Evolutionary conservation across 2,329 filamentous ascomycete genomes (phyloP).

Genomic region (Talaromyces sp.): DNA sequence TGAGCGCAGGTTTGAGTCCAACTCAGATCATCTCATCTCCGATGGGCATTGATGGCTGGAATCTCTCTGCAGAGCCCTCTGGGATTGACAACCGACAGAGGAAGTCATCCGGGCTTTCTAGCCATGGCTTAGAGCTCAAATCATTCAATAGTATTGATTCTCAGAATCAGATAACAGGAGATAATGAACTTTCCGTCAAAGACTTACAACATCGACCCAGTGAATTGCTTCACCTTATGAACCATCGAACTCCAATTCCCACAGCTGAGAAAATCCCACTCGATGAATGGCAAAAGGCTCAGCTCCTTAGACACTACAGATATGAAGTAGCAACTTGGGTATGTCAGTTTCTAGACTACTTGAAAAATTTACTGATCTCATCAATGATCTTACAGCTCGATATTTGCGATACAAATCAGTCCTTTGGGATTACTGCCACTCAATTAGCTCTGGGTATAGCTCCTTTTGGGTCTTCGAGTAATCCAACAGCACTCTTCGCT

Average conservation of each 20-base stretch:
- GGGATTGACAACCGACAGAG: neutral
- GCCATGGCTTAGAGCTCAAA: neutral
- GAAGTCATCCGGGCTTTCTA: neutral
- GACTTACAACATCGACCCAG: neutral
- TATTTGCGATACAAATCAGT: conserved; percentile 36
- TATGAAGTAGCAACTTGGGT: conserved; percentile 45
- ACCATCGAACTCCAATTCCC: neutral
- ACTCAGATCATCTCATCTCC: neutral
- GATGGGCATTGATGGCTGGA: neutral
- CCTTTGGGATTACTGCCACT: conserved; percentile 35
- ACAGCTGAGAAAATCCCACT: neutral
- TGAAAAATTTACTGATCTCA: neutral
- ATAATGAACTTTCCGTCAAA: neutral
- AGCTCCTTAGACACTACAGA: conserved; percentile 39
- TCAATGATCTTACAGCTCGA: conserved; percentile 30
- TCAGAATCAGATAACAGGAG: neutral
- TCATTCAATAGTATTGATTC: neutral
- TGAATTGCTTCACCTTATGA: neutral
- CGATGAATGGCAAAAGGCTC: conserved; percentile 18
- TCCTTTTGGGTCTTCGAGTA: neutral
- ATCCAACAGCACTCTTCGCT: conserved; percentile 2
- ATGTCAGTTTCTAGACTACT: conserved; percentile 11
- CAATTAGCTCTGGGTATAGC: conserved; percentile 17
- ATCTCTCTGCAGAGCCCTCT: neutral
- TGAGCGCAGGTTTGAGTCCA: neutral